A percentile compares a stretch with the other conserved stretches of the same genome.
These are phyloP conservation scores for Candida xiaguanensis DNA, from an alignment of 805 yeast species.

Conservation along the genomic window DNA sequence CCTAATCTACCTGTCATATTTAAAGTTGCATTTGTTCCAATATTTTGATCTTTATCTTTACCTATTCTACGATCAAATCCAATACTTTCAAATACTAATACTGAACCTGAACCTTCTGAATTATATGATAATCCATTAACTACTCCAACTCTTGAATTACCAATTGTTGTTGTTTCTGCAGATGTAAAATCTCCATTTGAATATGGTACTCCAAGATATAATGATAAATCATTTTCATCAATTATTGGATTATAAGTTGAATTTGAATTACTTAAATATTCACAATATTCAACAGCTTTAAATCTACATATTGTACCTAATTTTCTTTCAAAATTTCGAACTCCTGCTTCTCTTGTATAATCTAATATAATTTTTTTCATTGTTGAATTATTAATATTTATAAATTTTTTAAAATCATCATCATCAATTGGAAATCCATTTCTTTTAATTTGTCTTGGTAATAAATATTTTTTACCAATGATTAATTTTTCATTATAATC, in stretches of 20 bases:
- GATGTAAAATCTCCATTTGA: constrained; percentile 27
- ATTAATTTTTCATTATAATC: constrained; percentile 71
- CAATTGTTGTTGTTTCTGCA: constrained; percentile 32
- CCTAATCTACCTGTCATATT: constrained; percentile 81
- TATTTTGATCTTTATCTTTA: constrained; percentile 1
- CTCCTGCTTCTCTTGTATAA: constrained; percentile 86
- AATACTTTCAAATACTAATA: constrained; percentile 73
- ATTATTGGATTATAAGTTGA: constrained; percentile 39
- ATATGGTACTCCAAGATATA: constrained; percentile 66
- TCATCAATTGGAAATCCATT: constrained; percentile 52
- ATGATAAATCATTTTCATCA: constrained; percentile 53
- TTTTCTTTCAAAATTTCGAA: constrained; percentile 71
- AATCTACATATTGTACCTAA: constrained; percentile 76
- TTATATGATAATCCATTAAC: constrained; percentile 88
- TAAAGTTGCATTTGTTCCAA: constrained; percentile 29
- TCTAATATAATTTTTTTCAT: constrained; percentile 59
- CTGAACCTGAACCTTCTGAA: constrained; percentile 82
- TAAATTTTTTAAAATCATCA: constrained; percentile 22
- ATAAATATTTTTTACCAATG: constrained; percentile 63
- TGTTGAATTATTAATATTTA: constrained; percentile 49
- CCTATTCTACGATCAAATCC: constrained; percentile 47
- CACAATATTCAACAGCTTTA: constrained; percentile 70
- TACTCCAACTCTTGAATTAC: constrained; percentile 60
- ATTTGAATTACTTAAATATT: constrained; percentile 18
- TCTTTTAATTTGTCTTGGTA: constrained; percentile 70